Conservation (phyloP, 2,329 filamentous ascomycete genomes). For the Stachybotrys chartarum region DNA sequence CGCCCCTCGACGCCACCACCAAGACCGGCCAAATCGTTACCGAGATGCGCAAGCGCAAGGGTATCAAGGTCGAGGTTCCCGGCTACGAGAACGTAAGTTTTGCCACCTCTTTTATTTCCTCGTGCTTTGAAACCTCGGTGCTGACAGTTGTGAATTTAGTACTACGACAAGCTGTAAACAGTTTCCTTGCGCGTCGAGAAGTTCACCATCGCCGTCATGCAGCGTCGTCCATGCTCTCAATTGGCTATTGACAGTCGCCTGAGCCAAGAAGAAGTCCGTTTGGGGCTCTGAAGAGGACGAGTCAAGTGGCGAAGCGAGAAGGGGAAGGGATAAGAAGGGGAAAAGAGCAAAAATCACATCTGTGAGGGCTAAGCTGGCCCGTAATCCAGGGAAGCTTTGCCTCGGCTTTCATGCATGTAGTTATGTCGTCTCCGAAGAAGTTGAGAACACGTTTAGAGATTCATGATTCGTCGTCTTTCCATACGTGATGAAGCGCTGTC, state of each 20-base stretch:
- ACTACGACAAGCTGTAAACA: slow-evolving; percentile 97
- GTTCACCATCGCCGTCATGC: slow-evolving; percentile 35
- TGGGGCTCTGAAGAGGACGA: slow-evolving; percentile 12
- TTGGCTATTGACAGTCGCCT: slow-evolving; percentile 19
- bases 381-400: slow-evolving; percentile 28
- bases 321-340: slow-evolving; percentile 22
- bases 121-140: neutral
- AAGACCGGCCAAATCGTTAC: slow-evolving; percentile 79
- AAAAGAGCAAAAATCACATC: slow-evolving; percentile 10
- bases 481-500: neutral
- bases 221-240: slow-evolving; percentile 32
- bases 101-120: neutral
- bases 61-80: slow-evolving; percentile 93
- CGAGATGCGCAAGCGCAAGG: slow-evolving; percentile 98
- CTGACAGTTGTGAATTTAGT: slow-evolving; percentile 40
- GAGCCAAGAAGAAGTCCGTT: neutral
- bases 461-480: neutral
- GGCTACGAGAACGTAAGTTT: slow-evolving; percentile 88
- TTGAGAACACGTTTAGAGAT: neutral
- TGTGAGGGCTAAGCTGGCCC: slow-evolving; percentile 25
- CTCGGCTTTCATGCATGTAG: slow-evolving; percentile 33
- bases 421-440: slow-evolving; percentile 33
- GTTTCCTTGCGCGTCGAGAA: slow-evolving; percentile 35
- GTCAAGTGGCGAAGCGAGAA: slow-evolving; percentile 17
- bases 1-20: slow-evolving; percentile 72